A percentile compares a stretch with the other conserved stretches of the same genome.
Conservation (phyloP, 1,284 basidiomycete genomes). For the Stereum hirsutum region DNA sequence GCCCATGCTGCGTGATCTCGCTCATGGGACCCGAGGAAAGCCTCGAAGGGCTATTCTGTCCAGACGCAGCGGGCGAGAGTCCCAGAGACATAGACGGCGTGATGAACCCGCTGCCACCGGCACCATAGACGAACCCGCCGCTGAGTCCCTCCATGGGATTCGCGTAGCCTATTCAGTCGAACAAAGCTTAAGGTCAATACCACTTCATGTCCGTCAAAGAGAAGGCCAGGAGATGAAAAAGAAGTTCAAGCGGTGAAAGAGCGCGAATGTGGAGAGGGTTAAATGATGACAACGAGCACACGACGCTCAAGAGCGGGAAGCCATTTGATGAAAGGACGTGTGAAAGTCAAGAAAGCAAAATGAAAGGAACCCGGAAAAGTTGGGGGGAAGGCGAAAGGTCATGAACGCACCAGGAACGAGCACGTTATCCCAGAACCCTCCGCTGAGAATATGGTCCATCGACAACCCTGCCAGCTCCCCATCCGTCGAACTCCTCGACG, state of each 20-base stretch:
- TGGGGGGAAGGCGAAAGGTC: conserved; percentile 1
- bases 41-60: conserved; percentile 22
- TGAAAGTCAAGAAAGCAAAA: conserved; percentile 1
- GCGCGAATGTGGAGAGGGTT: no score
- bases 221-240: not conserved
- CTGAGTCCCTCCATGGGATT: conserved; percentile 71
- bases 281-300: not conserved
- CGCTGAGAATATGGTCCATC: conserved; percentile 73
- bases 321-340: not conserved
- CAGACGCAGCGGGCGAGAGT: conserved; percentile 27
- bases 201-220: not conserved
- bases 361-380: conserved; percentile 3
- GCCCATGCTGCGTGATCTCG: conserved; percentile 15
- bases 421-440: conserved; percentile 77
- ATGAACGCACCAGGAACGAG: conserved; percentile 65
- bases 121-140: conserved; percentile 75
- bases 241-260: not conserved
- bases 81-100: conserved; percentile 35
- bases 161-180: conserved; percentile 45
- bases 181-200: not conserved
- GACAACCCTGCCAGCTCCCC: conserved; percentile 44
- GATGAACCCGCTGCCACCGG: conserved; percentile 68
- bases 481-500: conserved; percentile 37
- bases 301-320: no score
- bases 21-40: conserved; percentile 3